Evolutionary conservation across 176 grass and related monocot genomes (phyloP).

Genomic region (Pontederia crassipes): DNA sequence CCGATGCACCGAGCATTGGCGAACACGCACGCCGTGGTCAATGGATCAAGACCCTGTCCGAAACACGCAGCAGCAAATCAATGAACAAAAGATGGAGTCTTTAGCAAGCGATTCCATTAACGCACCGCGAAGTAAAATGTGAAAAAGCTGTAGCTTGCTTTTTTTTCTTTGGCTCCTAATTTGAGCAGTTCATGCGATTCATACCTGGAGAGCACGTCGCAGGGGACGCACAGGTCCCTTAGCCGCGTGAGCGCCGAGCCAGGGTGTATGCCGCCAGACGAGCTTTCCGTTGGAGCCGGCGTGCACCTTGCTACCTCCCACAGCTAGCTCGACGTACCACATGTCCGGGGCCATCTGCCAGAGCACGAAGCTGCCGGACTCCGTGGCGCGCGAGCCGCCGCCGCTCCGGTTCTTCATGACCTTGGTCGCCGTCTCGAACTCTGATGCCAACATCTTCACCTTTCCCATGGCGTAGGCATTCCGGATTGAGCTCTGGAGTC

Average conservation of each 20-base stretch:
- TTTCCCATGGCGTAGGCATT: constrained; percentile 90
- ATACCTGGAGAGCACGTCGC: constrained; percentile 82
- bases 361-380: constrained; percentile 87
- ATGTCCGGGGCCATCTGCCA: constrained; percentile 91
- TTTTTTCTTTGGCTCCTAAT: no score
- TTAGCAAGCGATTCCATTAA: background rate
- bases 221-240: constrained; percentile 85
- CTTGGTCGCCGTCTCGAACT: constrained; percentile 77
- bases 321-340: constrained; percentile 97
- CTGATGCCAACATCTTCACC: constrained; percentile 83
- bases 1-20: constrained; percentile 74
- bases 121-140: background rate
- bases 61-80: background rate
- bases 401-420: constrained; percentile 60
- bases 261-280: constrained; percentile 95
- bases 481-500: constrained; percentile 51
- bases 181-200: background rate
- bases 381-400: constrained; percentile 34
- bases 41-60: constrained; percentile 71
- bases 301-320: constrained; percentile 83
- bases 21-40: constrained; percentile 66
- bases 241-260: constrained; percentile 91
- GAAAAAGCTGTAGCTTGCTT: background rate
- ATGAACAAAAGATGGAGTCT: background rate
- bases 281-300: constrained; percentile 84